Evolutionary conservation across 306 rosid species (phyloP).

Genomic region (Begonia loranthoides): DNA sequence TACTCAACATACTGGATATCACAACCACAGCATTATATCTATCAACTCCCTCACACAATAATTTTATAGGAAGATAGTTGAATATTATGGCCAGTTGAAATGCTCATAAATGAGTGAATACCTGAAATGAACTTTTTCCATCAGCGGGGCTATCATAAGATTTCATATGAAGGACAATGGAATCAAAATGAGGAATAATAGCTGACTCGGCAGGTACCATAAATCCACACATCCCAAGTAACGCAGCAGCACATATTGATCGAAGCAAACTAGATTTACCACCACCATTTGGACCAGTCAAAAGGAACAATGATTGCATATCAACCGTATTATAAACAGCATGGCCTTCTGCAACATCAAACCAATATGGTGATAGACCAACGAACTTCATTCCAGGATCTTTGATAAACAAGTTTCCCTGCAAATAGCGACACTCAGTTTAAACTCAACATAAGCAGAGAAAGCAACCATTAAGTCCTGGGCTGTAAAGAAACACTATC

Average conservation of each 20-base stretch:
- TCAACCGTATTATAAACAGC: conserved; percentile 72
- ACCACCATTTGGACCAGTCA: conserved; percentile 99
- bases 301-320: conserved; percentile 77
- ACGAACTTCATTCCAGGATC: conserved; percentile 46
- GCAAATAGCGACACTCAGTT: conserved; percentile 5
- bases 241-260: conserved; percentile 81
- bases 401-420: conserved; percentile 33
- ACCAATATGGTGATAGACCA: conserved; percentile 88
- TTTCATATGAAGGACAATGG: conserved; percentile 91
- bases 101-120: conserved; percentile 6
- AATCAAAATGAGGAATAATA: conserved; percentile 67
- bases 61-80: no score
- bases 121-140: conserved; percentile 97
- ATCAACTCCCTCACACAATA: no score
- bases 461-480: neutral
- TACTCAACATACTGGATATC: no score
- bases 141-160: conserved; percentile 97
- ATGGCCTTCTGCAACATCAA: conserved; percentile 64
- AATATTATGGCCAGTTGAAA: no score
- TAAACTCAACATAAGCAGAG: neutral
- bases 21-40: no score
- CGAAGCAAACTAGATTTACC: conserved; percentile 93
- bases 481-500: no score
- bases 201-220: conserved; percentile 90
- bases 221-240: conserved; percentile 91